Evolutionary conservation across 1,284 basidiomycete genomes (phyloP).

Genomic region (Serendipita sp.): DNA sequence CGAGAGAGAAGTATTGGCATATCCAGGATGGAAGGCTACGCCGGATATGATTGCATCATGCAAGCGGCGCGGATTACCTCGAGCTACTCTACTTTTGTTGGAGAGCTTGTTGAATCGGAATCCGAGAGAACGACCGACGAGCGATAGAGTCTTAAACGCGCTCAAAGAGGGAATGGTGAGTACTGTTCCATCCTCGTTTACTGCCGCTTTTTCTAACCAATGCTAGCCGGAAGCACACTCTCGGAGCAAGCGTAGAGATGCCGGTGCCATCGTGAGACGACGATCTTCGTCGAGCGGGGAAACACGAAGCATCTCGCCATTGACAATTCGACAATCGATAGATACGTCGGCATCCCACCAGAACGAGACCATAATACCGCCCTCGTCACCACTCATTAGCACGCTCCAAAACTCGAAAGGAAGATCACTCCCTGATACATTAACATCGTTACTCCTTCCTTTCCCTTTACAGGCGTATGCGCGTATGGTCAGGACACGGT

Average conservation of each 20-base stretch:
- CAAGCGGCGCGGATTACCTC: slow-evolving; percentile 52
- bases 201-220: neutral
- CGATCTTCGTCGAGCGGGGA: neutral
- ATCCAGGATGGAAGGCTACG: slow-evolving; percentile 55
- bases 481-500: neutral
- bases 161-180: slow-evolving; percentile 54
- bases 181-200: slow-evolving; percentile 9
- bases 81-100: slow-evolving; percentile 53
- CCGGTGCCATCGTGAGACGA: neutral
- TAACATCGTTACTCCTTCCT: neutral
- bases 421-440: neutral
- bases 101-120: slow-evolving; percentile 53
- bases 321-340: neutral
- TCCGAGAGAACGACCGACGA: slow-evolving; percentile 49
- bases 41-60: slow-evolving; percentile 37
- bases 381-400: neutral
- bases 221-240: neutral
- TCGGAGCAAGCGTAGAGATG: slow-evolving; percentile 1
- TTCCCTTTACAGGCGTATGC: neutral
- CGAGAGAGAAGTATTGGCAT: slow-evolving; percentile 59
- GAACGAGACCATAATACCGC: neutral
- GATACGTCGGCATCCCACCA: neutral
- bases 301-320: neutral
- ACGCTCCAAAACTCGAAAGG: neutral
- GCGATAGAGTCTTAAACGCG: slow-evolving; percentile 51